phyloP scores from a whole-genome alignment of 768 basidiomycete species.

The Trametes elegans region DNA sequence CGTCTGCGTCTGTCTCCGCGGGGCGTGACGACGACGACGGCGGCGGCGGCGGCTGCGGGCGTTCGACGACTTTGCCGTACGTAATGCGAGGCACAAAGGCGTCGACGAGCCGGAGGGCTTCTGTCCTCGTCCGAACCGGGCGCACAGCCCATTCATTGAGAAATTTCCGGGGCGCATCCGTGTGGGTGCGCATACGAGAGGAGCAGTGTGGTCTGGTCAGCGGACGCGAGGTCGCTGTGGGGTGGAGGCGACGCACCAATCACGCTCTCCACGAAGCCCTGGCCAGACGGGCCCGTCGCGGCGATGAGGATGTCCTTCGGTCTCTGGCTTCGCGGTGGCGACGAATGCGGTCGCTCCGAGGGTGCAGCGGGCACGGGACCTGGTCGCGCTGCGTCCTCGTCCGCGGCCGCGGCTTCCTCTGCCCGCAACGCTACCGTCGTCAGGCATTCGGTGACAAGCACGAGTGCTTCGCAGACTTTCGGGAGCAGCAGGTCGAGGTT shows the following conservation, averaged over 20 bases:
- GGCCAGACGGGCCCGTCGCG: slow-evolving; percentile 12
- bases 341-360: slow-evolving; percentile 1
- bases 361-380: not conserved
- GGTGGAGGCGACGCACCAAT: slow-evolving; percentile 19
- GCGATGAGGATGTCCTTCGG: slow-evolving; percentile 7
- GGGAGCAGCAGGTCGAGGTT: slow-evolving; percentile 71
- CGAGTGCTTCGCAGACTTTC: slow-evolving; percentile 77
- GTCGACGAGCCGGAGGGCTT: slow-evolving; percentile 71
- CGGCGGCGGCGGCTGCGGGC: slow-evolving; percentile 16
- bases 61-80: slow-evolving; percentile 60
- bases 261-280: slow-evolving; percentile 23
- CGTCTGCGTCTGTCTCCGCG: too few species aligned
- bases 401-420: slow-evolving; percentile 35
- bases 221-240: not conserved
- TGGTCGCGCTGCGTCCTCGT: not conserved
- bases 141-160: not conserved
- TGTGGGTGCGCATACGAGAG: not conserved
- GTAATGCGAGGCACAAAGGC: slow-evolving; percentile 82
- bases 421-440: slow-evolving; percentile 59
- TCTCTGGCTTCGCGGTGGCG: too few species aligned
- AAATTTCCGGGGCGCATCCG: not conserved
- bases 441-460: slow-evolving; percentile 76
- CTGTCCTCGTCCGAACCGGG: slow-evolving; percentile 38
- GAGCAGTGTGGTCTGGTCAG: too few species aligned
- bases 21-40: too few species aligned